Base-by-base conservation (phyloP, 768 basidiomycete species). In the Pisolithus sp. region DNA sequence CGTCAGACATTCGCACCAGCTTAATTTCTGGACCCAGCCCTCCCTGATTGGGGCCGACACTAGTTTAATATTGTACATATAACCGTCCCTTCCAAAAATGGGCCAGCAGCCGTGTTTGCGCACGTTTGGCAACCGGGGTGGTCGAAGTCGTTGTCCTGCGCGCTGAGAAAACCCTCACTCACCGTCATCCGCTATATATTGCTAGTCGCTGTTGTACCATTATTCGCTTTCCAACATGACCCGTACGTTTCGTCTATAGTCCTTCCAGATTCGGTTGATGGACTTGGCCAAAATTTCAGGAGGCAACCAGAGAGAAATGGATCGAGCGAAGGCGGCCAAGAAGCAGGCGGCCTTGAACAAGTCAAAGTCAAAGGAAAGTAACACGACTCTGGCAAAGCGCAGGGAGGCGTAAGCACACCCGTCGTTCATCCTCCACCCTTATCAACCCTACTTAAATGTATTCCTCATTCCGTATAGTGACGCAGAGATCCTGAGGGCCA, bases 231-330 rank as follows among this genome's bases (percentile, higher is more conserved):
- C 46, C 50, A 39, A 53, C 42, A 82, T 82, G 81, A 83, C 81
- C 58, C 75, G 81, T 81, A 68, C 68, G 79, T 76, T 7, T 36
- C 45, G 42, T n/a, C 12, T 13, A 39, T 39, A 20, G 30, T 15
- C 23, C 49, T 30, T n/a, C 31, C 38, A 4, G n/a, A 26, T 21
- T 31, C 24, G 5, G 17, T 2, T 12, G 34, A 24, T 7, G 20
- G 30, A 13, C 46, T 59, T 53, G 66, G 64, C n/a, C 45, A 18
- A 15, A 13, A 34, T 4, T 55, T 56, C 59, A 90, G 89, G 89
- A 61, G 89, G 89, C 59, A 89, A 91, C 64, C 88, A 90, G 67
- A 80, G 89, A 48, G 89, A 91, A 7, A 75, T 71, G 67, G 89
- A 85, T 67, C 86, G 89, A 57, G 68, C 71, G 20, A 83, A 81